Conservation (phyloP, 2,329 filamentous ascomycete species). For the Nigrospora sphaerica region DNA sequence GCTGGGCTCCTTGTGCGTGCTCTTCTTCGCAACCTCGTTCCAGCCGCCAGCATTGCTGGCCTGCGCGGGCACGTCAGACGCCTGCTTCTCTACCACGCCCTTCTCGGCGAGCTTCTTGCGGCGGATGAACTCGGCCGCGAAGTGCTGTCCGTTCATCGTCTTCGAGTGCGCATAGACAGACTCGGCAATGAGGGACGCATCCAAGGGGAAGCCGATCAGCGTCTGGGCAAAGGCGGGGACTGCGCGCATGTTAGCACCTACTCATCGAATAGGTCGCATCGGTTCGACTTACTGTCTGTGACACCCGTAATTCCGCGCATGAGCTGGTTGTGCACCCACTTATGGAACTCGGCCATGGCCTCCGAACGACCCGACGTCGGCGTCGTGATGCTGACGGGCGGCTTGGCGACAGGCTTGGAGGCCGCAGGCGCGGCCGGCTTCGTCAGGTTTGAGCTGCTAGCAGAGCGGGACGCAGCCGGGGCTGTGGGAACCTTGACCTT, state of each 20-base stretch:
- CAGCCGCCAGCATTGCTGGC: constrained; percentile 57
- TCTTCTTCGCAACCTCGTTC: constrained; percentile 98
- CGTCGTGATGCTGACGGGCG: constrained; percentile 30
- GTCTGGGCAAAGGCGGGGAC: constrained; percentile 75
- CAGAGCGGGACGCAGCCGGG: constrained; percentile 40
- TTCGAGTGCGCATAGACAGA: constrained; percentile 80
- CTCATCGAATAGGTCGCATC: not conserved
- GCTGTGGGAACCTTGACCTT: constrained; percentile 74
- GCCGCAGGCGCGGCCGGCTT: constrained; percentile 35
- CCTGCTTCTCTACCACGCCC: constrained; percentile 73
- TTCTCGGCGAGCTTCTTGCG: constrained; percentile 91
- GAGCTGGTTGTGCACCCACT: constrained; percentile 81
- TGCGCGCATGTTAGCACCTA: constrained; percentile 22
- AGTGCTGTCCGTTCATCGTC: constrained; percentile 87
- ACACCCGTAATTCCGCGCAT: constrained; percentile 58
- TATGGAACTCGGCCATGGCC: constrained; percentile 87
- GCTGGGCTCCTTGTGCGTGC: constrained; percentile 43
- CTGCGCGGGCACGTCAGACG: constrained; percentile 28
- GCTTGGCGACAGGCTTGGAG: constrained; percentile 46
- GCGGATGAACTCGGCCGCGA: constrained; percentile 88
- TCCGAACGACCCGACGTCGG: constrained; percentile 38
- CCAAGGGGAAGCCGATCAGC: constrained; percentile 68
- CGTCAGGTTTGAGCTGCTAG: constrained; percentile 29
- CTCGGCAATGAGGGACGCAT: constrained; percentile 79
- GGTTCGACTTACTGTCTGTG: constrained; percentile 40